Base-by-base conservation (phyloP, 495 filamentous ascomycete genomes). In the Stereocaulon alpinum region DNA sequence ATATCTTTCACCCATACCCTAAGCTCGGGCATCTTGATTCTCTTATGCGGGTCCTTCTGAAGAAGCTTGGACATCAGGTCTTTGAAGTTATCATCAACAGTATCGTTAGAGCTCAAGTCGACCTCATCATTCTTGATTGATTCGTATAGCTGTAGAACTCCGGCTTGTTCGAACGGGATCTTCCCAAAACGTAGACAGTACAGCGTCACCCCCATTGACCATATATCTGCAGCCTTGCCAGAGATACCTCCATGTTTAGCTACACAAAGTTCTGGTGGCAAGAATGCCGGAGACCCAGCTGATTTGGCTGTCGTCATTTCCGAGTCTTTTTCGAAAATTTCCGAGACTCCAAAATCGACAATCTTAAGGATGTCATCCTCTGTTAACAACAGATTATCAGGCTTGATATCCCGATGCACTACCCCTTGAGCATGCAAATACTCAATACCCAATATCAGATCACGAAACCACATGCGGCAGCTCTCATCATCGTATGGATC, bases 161-260 rank as follows among this genome's bases (percentile, higher is more conserved):
- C 84, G 11, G 77, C 72, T 55, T 86, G 78, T 62, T 87, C 86
- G 65, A 96, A 98, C 0, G 93, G 93, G 47, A 98, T 80, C 44
- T 72, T 76, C 15, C 93, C 93, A 69, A 93, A 98, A 44, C 87
- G 80, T 22, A 98, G 77, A 69, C 93, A 98, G 68, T 95, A 97
- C 14, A 98, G 73, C 1, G 91, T 92, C 3, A 96, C 86, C 9
- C 93, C 93, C 94, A 98, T 98, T 0, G 94, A 95, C 93, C 93
- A 98, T 32, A 97, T 87, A 73, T 98, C 93, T 7, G 90, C 89
- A 4, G 93, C 90, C 66, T 81, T 88, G 24, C 93, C 93, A 4
- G 86, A 88, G 1, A 97, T 84, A 64, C 90, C 83, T 12, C 92
- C 92, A 68, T 96, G 93, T 58, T 82, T 91, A 9, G 83, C 84